A percentile compares a stretch with the other conserved stretches of the same genome.
Evolutionary conservation across 352 stramenopile genomes (phyloP).

Genomic region (Pythium dissimile): DNA sequence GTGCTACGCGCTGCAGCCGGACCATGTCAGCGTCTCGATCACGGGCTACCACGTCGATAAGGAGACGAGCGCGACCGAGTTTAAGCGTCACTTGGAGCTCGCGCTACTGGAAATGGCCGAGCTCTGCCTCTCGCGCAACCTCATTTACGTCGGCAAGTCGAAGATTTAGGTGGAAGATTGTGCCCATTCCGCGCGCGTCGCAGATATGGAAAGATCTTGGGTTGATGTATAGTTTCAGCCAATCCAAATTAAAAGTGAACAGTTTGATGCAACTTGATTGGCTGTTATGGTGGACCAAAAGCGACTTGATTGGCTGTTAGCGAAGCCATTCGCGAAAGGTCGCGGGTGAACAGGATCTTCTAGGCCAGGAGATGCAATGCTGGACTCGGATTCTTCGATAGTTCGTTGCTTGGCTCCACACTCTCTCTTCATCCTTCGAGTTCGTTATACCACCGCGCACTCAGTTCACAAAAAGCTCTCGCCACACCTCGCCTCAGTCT

Average conservation of each 20-base stretch:
- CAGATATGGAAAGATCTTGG: conserved; percentile 23
- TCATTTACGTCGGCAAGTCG: conserved; percentile 86
- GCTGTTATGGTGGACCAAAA: not conserved
- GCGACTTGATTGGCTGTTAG: conserved; percentile 22
- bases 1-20: conserved; percentile 94
- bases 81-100: conserved; percentile 92
- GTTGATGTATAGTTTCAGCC: conserved; percentile 17
- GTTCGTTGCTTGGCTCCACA: conserved; percentile 6
- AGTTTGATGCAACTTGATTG: not conserved
- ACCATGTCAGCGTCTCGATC: conserved; percentile 95
- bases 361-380: not conserved
- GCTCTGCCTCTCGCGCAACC: conserved; percentile 87
- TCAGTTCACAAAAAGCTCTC: not conserved
- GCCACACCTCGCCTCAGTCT: no score
- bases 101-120: conserved; percentile 95
- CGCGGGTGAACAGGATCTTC: conserved; percentile 14
- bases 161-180: conserved; percentile 80
- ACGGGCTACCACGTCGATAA: conserved; percentile 84
- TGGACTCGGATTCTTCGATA: conserved; percentile 19
- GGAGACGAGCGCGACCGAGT: conserved; percentile 74
- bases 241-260: conserved; percentile 22
- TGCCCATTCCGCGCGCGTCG: conserved; percentile 26
- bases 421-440: not conserved
- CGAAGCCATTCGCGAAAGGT: conserved; percentile 24
- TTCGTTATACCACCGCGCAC: no score